A percentile compares a stretch with the other conserved stretches of the same genome.
Conservation (phyloP, 805 yeast species). For the Candida xyloterini region DNA sequence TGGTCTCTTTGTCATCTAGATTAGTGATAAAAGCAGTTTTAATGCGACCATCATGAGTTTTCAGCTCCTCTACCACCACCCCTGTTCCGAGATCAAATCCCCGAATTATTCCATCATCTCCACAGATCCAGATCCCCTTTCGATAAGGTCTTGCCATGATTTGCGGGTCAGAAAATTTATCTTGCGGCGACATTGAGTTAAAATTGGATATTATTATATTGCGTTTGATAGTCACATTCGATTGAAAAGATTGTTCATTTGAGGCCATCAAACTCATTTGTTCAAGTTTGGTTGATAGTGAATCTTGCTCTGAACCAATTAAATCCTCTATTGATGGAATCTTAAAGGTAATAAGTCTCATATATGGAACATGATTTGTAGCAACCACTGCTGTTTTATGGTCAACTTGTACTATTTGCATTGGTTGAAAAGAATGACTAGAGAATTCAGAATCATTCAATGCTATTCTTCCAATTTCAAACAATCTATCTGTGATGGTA, state of each 20-base stretch:
- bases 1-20: slow-evolving; percentile 33
- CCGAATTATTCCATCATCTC: slow-evolving; percentile 65
- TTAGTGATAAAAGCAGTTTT: slow-evolving; percentile 37
- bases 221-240: slow-evolving; percentile 30
- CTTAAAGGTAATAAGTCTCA: slow-evolving; percentile 59
- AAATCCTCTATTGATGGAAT: slow-evolving; percentile 36
- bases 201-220: slow-evolving; percentile 40
- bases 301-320: slow-evolving; percentile 3
- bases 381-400: slow-evolving; percentile 50
- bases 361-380: slow-evolving; percentile 75
- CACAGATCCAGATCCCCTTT: slow-evolving; percentile 61
- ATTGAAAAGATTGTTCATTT: slow-evolving; percentile 21
- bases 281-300: slow-evolving; percentile 5
- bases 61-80: slow-evolving; percentile 32
- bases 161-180: slow-evolving; percentile 54
- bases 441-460: slow-evolving; percentile 73
- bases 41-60: slow-evolving; percentile 45
- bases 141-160: slow-evolving; percentile 31
- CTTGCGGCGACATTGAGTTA: slow-evolving; percentile 62
- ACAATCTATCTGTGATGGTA: slow-evolving; percentile 25
- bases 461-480: slow-evolving; percentile 47
- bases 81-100: slow-evolving; percentile 52
- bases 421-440: slow-evolving; percentile 59
- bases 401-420: slow-evolving; percentile 36
- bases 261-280: slow-evolving; percentile 5